These are phyloP conservation scores for Fusarium buharicum DNA, from an alignment of 2,329 filamentous ascomycete genomes.

Conservation along the genomic window DNA sequence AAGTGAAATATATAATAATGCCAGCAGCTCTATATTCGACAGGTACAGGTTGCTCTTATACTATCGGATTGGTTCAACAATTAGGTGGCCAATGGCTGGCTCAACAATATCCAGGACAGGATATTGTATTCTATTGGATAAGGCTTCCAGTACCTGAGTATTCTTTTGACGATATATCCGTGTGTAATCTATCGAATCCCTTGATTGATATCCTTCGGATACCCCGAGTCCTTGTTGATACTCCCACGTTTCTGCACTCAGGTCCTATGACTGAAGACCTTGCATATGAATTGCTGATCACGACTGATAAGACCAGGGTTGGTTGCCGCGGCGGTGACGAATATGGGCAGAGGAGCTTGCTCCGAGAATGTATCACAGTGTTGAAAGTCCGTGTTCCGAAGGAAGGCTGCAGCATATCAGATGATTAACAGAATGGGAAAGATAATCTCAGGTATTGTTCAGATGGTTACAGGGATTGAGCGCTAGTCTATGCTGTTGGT, in stretches of 20 bases:
- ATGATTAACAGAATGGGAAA: neutral
- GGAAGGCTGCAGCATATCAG: neutral
- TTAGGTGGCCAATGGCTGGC: too few species aligned
- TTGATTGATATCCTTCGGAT: neutral
- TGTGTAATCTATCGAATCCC: neutral
- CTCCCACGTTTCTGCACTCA: neutral
- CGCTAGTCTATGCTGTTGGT: neutral
- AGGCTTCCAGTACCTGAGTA: too few species aligned
- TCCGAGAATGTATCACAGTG: neutral
- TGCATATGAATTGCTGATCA: neutral
- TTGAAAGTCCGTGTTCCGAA: neutral
- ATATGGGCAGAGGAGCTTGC: neutral
- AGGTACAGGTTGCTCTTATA: too few species aligned
- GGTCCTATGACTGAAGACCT: neutral
- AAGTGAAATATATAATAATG: too few species aligned
- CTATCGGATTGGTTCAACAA: too few species aligned
- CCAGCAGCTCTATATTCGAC: too few species aligned
- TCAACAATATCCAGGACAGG: too few species aligned
- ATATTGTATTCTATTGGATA: too few species aligned
- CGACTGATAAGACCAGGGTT: neutral
- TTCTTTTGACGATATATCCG: too few species aligned
- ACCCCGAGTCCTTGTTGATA: too few species aligned
- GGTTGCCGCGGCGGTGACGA: neutral
- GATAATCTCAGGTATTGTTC: neutral
- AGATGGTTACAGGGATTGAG: too few species aligned